Conservation (phyloP, 257 asterid genomes). For the Solanum peruvianum region DNA sequence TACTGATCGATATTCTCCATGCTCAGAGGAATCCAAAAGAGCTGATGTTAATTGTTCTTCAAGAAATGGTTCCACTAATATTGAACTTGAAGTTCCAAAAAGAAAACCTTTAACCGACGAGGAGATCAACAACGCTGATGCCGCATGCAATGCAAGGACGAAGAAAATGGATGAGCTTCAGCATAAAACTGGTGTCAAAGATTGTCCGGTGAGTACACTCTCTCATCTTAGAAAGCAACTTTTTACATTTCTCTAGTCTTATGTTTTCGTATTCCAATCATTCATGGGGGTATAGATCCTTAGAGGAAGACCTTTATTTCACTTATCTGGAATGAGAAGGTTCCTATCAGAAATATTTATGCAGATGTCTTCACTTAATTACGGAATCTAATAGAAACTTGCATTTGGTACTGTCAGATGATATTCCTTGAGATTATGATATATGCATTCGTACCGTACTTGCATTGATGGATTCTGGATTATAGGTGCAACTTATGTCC, state of each 20-base stretch:
- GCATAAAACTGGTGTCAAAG: slow-evolving; percentile 6
- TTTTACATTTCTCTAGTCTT: not conserved
- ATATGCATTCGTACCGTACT: not conserved
- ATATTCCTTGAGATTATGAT: not conserved
- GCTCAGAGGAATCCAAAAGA: slow-evolving; percentile 26
- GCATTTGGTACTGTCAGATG: not conserved
- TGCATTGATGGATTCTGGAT: not conserved
- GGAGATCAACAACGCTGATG: not conserved
- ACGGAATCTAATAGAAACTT: not conserved
- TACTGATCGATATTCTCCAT: slow-evolving; percentile 26
- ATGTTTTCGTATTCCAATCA: not conserved
- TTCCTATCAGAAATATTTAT: not conserved
- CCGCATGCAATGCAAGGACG: slow-evolving; percentile 3
- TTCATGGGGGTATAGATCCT: not conserved
- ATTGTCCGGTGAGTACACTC: slow-evolving; percentile 8
- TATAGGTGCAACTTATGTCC: not conserved
- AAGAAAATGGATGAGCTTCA: slow-evolving; percentile 20
- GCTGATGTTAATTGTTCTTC: slow-evolving; percentile 18
- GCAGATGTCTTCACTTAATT: not conserved
- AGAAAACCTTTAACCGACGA: slow-evolving; percentile 17
- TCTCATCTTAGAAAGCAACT: not conserved
- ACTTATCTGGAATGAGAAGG: not conserved
- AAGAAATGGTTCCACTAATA: slow-evolving; percentile 35
- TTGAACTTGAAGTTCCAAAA: slow-evolving; percentile 30
- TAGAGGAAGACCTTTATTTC: not conserved